A percentile compares a stretch with the other conserved stretches of the same genome.
phyloP scores from a whole-genome alignment of 768 basidiomycete genomes.

The Termitomyces sp. region DNA sequence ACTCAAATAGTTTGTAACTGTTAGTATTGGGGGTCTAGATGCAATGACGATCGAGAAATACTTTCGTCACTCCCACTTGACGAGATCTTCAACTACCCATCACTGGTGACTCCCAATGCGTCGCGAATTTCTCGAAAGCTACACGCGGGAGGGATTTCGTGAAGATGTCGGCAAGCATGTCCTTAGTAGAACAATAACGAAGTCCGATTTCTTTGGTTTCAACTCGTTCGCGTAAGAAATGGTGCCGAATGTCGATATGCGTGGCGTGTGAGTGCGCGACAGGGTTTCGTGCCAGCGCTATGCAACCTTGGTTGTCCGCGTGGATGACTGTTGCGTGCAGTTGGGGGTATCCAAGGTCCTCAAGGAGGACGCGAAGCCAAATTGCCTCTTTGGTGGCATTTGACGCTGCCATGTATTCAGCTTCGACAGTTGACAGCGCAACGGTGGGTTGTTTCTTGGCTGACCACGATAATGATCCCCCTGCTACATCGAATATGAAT shows the following conservation, averaged over 20 bases:
- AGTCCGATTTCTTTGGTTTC: neutral
- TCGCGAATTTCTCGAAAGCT: neutral
- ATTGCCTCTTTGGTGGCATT: conserved; percentile 8
- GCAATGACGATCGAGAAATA: too few relatives aligned
- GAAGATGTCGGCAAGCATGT: too few relatives aligned
- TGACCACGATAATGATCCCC: neutral
- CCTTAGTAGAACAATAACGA: too few relatives aligned
- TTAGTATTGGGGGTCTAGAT: too few relatives aligned
- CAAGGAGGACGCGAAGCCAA: conserved; percentile 1
- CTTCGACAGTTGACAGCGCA: neutral
- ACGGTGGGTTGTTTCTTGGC: neutral
- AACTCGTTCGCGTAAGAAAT: neutral
- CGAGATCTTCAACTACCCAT: too few relatives aligned
- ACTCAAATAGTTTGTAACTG: too few relatives aligned
- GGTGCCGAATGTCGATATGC: conserved; percentile 4
- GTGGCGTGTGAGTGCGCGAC: conserved; percentile 1
- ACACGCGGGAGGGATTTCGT: too few relatives aligned
- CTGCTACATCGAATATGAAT: neutral
- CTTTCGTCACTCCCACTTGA: too few relatives aligned
- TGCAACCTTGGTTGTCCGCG: conserved; percentile 4
- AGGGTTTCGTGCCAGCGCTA: neutral
- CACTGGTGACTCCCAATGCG: neutral
- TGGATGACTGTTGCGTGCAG: conserved; percentile 1
- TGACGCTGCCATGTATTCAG: conserved; percentile 1
- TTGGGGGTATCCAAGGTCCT: conserved; percentile 4